Base-by-base conservation (phyloP, 2,329 filamentous ascomycete species). In the Calonectria honghensis region DNA sequence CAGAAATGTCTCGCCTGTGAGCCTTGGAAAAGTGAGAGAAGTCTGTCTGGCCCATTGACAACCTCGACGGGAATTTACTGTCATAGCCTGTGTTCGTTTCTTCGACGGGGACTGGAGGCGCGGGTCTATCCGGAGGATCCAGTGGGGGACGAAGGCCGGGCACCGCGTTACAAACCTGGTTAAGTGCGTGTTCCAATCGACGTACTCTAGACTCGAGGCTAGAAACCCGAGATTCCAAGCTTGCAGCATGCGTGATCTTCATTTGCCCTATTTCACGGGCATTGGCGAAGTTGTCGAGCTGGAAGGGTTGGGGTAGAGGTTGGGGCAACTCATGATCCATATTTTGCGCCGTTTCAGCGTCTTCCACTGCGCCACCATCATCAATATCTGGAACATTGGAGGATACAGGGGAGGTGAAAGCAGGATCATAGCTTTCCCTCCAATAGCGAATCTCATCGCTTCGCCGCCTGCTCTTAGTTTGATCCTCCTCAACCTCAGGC, bases 391-490 rank as follows among this genome's bases (percentile, higher is more conserved):
- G 84, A 27, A 82, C 83, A 54, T 85, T 83, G 3, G 90, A 90
- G 5, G 90, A 89, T 39, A 89, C 82, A 0, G 90, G 89, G 9
- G 90, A 91, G 70, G 88, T 81, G 66, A 89, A 85, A 1, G 86
- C 87, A 0, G 87, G 87, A 59, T 88, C 89, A 76, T 91, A 91
- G 75, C 91, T 93, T 79, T 91, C 89, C 74, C 92, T 87, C 91
- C 91, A 93, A 79, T 91, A 91, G 16, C 90, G 89, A 50, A 93
- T 92, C 81, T 93, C 92, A 70, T 92, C 91, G 79, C 91, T 93
- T 37, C 91, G 88, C 45, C 91, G 88, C 54, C 91, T 88, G 5
- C 82, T 73, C 51, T 83, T 83, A 2, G 76, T 78, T 29, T 84
- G 82, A 24, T 78, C 79, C 5, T 83, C 82, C 4, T 84, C 83